Conservation (phyloP, 495 filamentous ascomycete genomes). For the Penicillium ochrochloron region DNA sequence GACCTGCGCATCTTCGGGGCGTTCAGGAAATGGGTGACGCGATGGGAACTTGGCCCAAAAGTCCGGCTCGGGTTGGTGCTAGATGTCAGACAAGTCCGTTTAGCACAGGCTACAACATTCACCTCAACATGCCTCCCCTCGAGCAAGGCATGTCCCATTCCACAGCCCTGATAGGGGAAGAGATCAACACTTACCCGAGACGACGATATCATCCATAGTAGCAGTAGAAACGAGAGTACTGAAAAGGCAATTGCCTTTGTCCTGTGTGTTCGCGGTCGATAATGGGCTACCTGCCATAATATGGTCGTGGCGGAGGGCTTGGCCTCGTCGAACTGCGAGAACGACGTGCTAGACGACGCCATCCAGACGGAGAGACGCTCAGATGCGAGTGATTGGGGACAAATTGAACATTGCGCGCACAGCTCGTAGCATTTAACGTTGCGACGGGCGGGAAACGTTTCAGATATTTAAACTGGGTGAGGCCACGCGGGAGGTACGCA, state of each 20-base stretch:
- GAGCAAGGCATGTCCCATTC: slow-evolving; percentile 14
- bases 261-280: slow-evolving; percentile 40
- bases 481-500: slow-evolving; percentile 35
- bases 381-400: slow-evolving; percentile 6
- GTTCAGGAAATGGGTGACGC: slow-evolving; percentile 37
- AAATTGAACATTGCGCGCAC: slow-evolving; percentile 18
- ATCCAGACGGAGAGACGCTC: slow-evolving; percentile 28
- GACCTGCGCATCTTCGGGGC: slow-evolving; percentile 44
- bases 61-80: slow-evolving; percentile 34
- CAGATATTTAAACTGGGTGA: slow-evolving; percentile 11
- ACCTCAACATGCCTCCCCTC: neutral
- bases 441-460: slow-evolving; percentile 9
- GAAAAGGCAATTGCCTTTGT: slow-evolving; percentile 32
- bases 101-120: slow-evolving; percentile 11
- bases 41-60: slow-evolving; percentile 47
- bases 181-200: slow-evolving; percentile 26
- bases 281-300: slow-evolving; percentile 34
- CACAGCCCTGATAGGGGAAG: slow-evolving; percentile 3
- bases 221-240: slow-evolving; percentile 30
- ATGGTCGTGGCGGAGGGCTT: slow-evolving; percentile 33
- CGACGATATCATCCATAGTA: slow-evolving; percentile 33
- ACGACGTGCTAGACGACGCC: slow-evolving; percentile 35
- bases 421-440: neutral
- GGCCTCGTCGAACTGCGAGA: slow-evolving; percentile 36
- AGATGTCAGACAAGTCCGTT: slow-evolving; percentile 7